Conservation (phyloP, 1,139 yeast species). For the Hansenula sp. region DNA sequence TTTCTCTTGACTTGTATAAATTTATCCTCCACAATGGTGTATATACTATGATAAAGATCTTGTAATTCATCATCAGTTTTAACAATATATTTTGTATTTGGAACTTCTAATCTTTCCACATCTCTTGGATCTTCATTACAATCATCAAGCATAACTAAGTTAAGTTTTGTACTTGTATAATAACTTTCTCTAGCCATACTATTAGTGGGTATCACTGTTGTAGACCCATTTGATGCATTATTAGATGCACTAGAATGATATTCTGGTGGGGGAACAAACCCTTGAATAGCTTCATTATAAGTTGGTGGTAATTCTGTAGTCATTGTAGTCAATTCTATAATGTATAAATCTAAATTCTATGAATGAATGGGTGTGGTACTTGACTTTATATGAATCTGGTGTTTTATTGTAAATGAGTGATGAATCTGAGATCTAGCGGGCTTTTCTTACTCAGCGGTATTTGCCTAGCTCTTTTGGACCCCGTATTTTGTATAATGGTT, state of each 20-base stretch:
- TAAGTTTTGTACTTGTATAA: slow-evolving; percentile 7
- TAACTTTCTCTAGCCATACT: slow-evolving; percentile 3
- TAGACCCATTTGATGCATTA: slow-evolving; percentile 2
- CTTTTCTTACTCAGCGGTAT: no score
- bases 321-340: background rate
- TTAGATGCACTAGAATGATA: no score
- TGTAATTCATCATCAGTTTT: slow-evolving; percentile 9
- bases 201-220: slow-evolving; percentile 7
- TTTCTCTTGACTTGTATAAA: slow-evolving; percentile 16
- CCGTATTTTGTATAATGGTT: no score
- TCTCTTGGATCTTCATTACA: slow-evolving; percentile 6
- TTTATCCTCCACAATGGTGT: slow-evolving; percentile 14
- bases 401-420: no score
- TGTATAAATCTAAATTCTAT: no score
- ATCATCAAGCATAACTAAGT: slow-evolving; percentile 7
- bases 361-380: no score
- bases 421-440: no score
- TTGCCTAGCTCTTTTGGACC: no score
- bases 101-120: slow-evolving; percentile 2
- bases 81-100: background rate
- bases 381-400: no score
- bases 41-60: slow-evolving; percentile 8
- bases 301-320: slow-evolving; percentile 10
- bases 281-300: slow-evolving; percentile 13
- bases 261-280: slow-evolving; percentile 17